Base-by-base conservation (phyloP, 23 red algal genomes). In the Agarophyton chilense region DNA sequence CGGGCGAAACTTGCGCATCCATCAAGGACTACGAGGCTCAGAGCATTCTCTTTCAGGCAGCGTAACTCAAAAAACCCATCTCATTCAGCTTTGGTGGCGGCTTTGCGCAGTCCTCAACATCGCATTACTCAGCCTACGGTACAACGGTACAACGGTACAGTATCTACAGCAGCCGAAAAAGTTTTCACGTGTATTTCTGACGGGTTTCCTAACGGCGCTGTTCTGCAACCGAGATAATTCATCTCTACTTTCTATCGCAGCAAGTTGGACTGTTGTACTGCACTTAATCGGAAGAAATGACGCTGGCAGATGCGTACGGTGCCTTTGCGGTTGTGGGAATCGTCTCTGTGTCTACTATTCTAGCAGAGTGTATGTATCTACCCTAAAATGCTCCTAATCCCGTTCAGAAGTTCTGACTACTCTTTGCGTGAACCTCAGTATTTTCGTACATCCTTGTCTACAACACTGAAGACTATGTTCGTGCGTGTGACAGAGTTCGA, bases 381-480 rank as follows among this genome's bases (percentile, higher is more conserved):
- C 17, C 1, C 40, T 26, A 1, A 0, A 10, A 16, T 10, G 18
- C 8, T 26, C 2, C 40, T 1, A 26, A 49, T 74, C 8, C 38
- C 36, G 8, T 24, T 74, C 68, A 74, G 1, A 74, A 29, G 24
- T 24, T 74, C 40, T 49, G 24, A 74, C 60, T 29, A 76, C 42
- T 24, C 10, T 29, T 26, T 74, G 4, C 31, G 35, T 51, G 71
- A 76, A 76, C n/a, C 9, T 24, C 41, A 82, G 93, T 80, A 28
- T 38, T 95, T 28, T 78, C 83, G 1, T 95, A 82, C 47, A 25
- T 95, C 18, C 46, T 85, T 16, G 93, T 95, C 4, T 95, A 95
- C 77, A 79, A 85, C 71, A 89, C 70, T 40, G 85, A 95, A 22
- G 50, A 76, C 10, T 95, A 78, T 39, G 60, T 78, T 68, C 57